Evolutionary conservation across 2,329 filamentous ascomycete genomes (phyloP), one percentile per base, ranked within the genome.

Genomic region (Talaromyces amestolkiae): DNA sequence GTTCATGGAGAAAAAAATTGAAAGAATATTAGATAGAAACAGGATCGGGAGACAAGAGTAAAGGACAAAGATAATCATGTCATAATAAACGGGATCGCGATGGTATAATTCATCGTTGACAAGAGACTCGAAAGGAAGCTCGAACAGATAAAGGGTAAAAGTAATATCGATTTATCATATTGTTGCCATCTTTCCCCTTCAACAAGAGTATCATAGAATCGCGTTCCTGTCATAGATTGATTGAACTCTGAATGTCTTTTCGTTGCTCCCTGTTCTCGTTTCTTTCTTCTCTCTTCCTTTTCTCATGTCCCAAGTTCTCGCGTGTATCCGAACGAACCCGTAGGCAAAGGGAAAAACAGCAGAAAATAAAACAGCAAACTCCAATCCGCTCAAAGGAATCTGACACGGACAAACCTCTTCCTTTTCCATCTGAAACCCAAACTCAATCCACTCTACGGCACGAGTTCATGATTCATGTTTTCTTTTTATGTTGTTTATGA

Each of bases 401-500:
- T 63, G 54, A 63, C 43, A 62, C 64, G 60, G 60, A 66, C 59
- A 66, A 66, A 63, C 51, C 61, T 51, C 35, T 58, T 41, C 64
- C 60, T 64, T 35, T 51, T 47, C 58, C 66, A 58, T 60, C 59
- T 68, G 51, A 61, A 63, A 61, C 67, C 67, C 45, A 70, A 65
- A 64, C 68, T 66, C 65, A 66, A 61, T 58, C 63, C 65, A 64
- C 65, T 65, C 64, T 31, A 66, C 49, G 61, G 66, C 66, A 60
- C 65, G 64, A 68, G 67, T 64, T 41, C 63, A 60, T 61, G 61
- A 63, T 63, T 49, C 39, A 58, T 65, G 43, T 53, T 60, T 59
- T 56, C 61, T 62, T 72, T 73, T 72, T 72, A 73, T 71, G 73
- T 76, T 72, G 72, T 67, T 66, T 64, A 35, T 59, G 45, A 33